Evolutionary conservation across 2,329 filamentous ascomycete species (phyloP).

Genomic region (Cadophora sp.): DNA sequence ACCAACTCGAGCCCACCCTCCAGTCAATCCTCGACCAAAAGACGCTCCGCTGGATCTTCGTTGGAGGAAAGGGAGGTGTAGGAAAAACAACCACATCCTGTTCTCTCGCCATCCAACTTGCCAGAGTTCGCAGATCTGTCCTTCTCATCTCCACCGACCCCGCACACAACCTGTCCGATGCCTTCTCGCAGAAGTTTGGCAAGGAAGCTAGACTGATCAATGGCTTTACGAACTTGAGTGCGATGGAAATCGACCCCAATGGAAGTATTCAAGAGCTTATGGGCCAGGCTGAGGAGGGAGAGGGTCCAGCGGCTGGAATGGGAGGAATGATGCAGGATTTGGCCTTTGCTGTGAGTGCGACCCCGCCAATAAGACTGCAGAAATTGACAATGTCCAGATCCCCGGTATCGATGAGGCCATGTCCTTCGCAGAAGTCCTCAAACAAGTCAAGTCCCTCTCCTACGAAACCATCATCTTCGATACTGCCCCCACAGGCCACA

Average conservation of each 20-base stretch:
- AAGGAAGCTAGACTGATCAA: conserved; percentile 95
- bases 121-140: conserved; percentile 92
- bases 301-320: conserved; percentile 76
- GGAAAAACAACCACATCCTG: conserved; percentile 99
- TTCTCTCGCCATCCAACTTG: conserved; percentile 96
- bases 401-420: conserved; percentile 99
- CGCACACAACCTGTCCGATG: conserved; percentile 96
- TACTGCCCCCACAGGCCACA: conserved; percentile 97
- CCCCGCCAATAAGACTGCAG: neutral
- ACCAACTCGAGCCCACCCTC: conserved; percentile 88
- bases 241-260: conserved; percentile 99
- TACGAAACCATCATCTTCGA: conserved; percentile 99
- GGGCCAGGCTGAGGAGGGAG: conserved; percentile 74
- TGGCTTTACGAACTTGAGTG: conserved; percentile 91
- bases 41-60: conserved; percentile 97
- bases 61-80: conserved; percentile 97
- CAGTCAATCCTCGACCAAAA: conserved; percentile 96
- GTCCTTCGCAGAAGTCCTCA: conserved; percentile 98
- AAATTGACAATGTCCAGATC: conserved; percentile 64
- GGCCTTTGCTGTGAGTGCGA: conserved; percentile 79
- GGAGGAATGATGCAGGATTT: conserved; percentile 99
- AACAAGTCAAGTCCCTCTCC: conserved; percentile 98
- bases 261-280: conserved; percentile 96
- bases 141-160: conserved; percentile 98
- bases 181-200: conserved; percentile 98